A percentile compares a stretch with the other conserved stretches of the same genome.
phyloP scores from a whole-genome alignment of 768 basidiomycete species.

The Lactarius quietus region DNA sequence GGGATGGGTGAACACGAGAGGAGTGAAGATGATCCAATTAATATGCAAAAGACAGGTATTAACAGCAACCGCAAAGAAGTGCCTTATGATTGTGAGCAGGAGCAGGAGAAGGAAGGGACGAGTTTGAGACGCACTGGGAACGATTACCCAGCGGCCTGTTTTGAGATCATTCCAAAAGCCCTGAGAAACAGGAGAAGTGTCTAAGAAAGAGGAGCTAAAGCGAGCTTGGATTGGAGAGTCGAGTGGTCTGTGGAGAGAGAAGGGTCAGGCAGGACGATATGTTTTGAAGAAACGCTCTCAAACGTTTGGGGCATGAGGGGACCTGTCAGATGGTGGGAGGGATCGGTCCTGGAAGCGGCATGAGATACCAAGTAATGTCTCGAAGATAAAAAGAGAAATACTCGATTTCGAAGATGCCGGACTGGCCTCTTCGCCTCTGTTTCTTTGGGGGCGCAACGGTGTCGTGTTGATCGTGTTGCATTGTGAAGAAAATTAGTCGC shows the following conservation, averaged over 20 bases:
- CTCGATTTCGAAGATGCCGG: slow-evolving; percentile 31
- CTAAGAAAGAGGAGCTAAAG: neutral
- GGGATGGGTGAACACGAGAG: slow-evolving; percentile 44
- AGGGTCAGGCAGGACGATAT: neutral
- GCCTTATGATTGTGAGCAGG: slow-evolving; percentile 35
- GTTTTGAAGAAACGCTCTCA: slow-evolving; percentile 24
- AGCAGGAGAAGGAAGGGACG: neutral
- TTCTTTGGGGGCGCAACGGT: neutral
- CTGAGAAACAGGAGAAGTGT: slow-evolving; percentile 26
- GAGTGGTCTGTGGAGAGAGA: slow-evolving; percentile 9
- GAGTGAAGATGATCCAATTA: slow-evolving; percentile 58
- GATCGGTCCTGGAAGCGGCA: slow-evolving; percentile 43
- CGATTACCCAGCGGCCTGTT: slow-evolving; percentile 64
- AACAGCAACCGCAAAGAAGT: slow-evolving; percentile 66
- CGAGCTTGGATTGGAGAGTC: neutral
- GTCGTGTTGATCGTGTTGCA: no score
- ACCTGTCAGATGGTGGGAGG: slow-evolving; percentile 57
- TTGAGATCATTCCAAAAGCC: slow-evolving; percentile 52
- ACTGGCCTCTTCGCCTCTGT: neutral
- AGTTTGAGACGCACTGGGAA: slow-evolving; percentile 52
- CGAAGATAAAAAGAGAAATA: slow-evolving; percentile 25
- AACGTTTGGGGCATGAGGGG: slow-evolving; percentile 65
- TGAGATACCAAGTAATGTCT: neutral
- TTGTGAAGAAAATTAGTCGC: neutral
- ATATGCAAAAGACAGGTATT: slow-evolving; percentile 56